These are phyloP conservation scores for Kuraishia floccosa DNA, from an alignment of 805 yeast genomes.

Conservation along the genomic window DNA sequence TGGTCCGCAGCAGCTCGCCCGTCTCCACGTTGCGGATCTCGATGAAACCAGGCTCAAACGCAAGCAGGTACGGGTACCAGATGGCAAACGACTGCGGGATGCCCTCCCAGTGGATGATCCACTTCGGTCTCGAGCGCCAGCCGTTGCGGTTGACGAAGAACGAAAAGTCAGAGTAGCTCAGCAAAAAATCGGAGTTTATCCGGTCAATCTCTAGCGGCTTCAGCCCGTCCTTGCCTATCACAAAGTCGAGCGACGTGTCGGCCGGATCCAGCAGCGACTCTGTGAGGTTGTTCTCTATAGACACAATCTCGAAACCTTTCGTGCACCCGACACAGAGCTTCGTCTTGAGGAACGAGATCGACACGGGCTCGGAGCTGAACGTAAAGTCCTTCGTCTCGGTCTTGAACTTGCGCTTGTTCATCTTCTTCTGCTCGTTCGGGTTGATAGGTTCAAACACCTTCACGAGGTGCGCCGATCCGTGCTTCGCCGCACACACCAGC, in stretches of 20 bases:
- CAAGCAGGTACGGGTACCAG: constrained; percentile 86
- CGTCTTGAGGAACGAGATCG: constrained; percentile 81
- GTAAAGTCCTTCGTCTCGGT: constrained; percentile 63
- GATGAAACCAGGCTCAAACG: constrained; percentile 83
- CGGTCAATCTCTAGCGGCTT: constrained; percentile 90
- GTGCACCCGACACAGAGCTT: constrained; percentile 92
- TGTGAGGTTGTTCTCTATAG: constrained; percentile 71
- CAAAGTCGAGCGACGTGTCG: constrained; percentile 93
- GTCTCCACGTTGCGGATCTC: constrained; percentile 89
- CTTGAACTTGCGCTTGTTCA: constrained; percentile 61
- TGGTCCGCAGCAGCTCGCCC: constrained; percentile 77
- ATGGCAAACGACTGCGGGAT: constrained; percentile 85
- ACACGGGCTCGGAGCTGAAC: constrained; percentile 83
- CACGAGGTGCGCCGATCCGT: constrained; percentile 65
- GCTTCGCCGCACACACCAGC: constrained; percentile 81
- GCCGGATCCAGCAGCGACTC: constrained; percentile 96
- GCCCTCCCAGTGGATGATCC: constrained; percentile 97
- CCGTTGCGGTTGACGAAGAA: constrained; percentile 92
- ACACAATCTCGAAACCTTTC: constrained; percentile 91
- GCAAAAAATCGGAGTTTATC: constrained; percentile 76
- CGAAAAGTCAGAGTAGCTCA: constrained; percentile 87
- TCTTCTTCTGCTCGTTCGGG: constrained; percentile 43
- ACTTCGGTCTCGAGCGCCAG: constrained; percentile 89
- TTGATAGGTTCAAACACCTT: constrained; percentile 84
- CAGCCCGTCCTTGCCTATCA: constrained; percentile 67